phyloP scores from a whole-genome alignment of 2,329 filamentous ascomycete species.

The Dryadomyces quercivorus region DNA sequence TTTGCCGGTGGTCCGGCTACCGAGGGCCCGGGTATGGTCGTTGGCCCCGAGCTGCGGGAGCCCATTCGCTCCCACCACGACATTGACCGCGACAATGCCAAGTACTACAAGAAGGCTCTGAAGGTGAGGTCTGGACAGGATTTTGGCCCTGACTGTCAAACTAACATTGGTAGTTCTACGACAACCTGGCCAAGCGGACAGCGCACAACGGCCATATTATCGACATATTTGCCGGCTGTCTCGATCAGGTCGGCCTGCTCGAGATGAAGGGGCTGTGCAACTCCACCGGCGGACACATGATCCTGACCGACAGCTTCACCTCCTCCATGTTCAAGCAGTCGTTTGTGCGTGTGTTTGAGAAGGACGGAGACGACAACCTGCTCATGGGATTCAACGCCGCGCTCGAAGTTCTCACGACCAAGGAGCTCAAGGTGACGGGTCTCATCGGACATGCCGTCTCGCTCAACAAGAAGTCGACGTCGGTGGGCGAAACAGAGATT shows the following conservation, averaged over 20 bases:
- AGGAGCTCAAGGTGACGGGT: conserved; percentile 95
- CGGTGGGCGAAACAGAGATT: conserved; percentile 94
- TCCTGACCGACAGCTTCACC: conserved; percentile 94
- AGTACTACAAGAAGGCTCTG: conserved; percentile 98
- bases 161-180: conserved; percentile 61
- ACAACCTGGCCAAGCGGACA: conserved; percentile 82
- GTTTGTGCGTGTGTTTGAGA: conserved; percentile 93
- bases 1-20: conserved; percentile 92
- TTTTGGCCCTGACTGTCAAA: not conserved
- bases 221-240: conserved; percentile 92
- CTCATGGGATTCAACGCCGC: conserved; percentile 98
- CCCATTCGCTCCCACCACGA: conserved; percentile 97
- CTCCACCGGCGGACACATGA: conserved; percentile 95
- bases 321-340: conserved; percentile 99
- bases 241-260: conserved; percentile 91
- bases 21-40: conserved; percentile 92
- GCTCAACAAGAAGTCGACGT: conserved; percentile 94
- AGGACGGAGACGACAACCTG: conserved; percentile 87
- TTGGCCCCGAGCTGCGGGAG: conserved; percentile 88
- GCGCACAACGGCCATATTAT: conserved; percentile 96
- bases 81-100: conserved; percentile 97
- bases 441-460: conserved; percentile 95
- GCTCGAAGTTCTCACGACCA: conserved; percentile 90
- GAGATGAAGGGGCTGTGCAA: conserved; percentile 98
- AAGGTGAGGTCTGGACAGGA: conserved; percentile 48